These are phyloP conservation scores for Geopyxis carbonaria DNA, from an alignment of 495 filamentous ascomycete genomes.

Conservation along the genomic window DNA sequence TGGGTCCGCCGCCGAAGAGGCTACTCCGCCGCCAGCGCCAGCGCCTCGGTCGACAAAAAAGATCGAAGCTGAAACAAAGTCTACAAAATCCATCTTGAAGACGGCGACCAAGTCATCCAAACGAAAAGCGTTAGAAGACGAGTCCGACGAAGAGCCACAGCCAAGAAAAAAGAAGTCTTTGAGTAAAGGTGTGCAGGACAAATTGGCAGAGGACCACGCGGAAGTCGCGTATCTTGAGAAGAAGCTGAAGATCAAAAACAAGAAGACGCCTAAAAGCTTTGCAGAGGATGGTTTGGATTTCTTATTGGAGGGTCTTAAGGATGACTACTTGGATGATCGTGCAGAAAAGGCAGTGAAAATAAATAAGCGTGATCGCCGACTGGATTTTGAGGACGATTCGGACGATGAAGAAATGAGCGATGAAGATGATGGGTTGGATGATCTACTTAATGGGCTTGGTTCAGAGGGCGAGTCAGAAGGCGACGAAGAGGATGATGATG, in stretches of 20 bases:
- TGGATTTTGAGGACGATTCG: constrained; percentile 72
- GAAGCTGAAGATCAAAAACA: constrained; percentile 69
- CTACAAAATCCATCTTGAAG: constrained; percentile 33
- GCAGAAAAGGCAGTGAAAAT: constrained; percentile 38
- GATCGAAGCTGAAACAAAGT: constrained; percentile 9
- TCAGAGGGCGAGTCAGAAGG: constrained; percentile 30
- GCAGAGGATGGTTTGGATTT: constrained; percentile 75
- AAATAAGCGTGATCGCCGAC: too few species aligned
- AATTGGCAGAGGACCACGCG: constrained; percentile 56
- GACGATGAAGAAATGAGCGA: constrained; percentile 25
- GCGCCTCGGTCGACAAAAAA: constrained; percentile 22
- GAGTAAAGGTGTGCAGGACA: constrained; percentile 37
- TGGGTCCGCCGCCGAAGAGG: background rate
- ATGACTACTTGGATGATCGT: constrained; percentile 30
- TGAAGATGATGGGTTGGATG: constrained; percentile 19
- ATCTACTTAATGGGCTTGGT: constrained; percentile 20
- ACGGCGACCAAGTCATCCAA: constrained; percentile 21
- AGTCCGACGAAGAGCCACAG: constrained; percentile 19
- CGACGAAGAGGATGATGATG: constrained; percentile 15
- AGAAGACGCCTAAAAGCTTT: constrained; percentile 55
- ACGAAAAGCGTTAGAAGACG: constrained; percentile 16
- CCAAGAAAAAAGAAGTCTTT: constrained; percentile 33
- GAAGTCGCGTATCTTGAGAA: constrained; percentile 81
- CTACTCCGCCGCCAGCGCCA: constrained; percentile 10
- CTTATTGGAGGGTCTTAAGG: constrained; percentile 53